These are phyloP conservation scores for Termitomyces sp. DNA, from an alignment of 768 basidiomycete genomes.

Conservation along the genomic window DNA sequence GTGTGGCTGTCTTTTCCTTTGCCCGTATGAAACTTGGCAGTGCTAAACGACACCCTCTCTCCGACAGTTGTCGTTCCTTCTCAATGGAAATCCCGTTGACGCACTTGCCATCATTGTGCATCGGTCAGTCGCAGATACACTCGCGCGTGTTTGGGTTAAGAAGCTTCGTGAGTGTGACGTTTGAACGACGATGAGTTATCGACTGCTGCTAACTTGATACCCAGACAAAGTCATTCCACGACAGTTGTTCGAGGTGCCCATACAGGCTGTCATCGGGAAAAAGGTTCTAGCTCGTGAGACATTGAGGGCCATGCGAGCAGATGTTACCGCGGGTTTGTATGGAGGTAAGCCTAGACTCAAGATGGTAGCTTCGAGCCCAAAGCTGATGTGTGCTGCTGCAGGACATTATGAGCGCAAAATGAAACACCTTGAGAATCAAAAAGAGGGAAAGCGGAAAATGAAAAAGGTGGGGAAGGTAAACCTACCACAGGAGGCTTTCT, in stretches of 20 bases:
- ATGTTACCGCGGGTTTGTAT: slow-evolving; percentile 93
- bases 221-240: slow-evolving; percentile 88
- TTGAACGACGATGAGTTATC: neutral
- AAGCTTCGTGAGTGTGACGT: slow-evolving; percentile 71
- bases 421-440: slow-evolving; percentile 86
- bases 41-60: neutral
- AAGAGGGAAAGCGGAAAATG: slow-evolving; percentile 87
- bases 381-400: slow-evolving; percentile 18
- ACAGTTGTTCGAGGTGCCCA: slow-evolving; percentile 92
- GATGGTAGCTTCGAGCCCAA: neutral
- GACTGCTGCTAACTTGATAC: neutral
- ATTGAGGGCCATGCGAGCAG: slow-evolving; percentile 78
- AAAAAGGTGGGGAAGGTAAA: slow-evolving; percentile 87
- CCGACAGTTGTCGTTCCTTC: slow-evolving; percentile 79
- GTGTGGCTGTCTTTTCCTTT: slow-evolving; percentile 30
- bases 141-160: slow-evolving; percentile 85
- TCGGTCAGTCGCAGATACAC: slow-evolving; percentile 65
- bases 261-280: slow-evolving; percentile 88
- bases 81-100: slow-evolving; percentile 89
- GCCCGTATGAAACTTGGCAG: neutral
- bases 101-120: slow-evolving; percentile 93
- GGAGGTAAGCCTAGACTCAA: slow-evolving; percentile 50
- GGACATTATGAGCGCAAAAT: slow-evolving; percentile 93
- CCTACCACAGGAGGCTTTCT: slow-evolving; percentile 95
- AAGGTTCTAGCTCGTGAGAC: slow-evolving; percentile 90